Conservation (phyloP, 2,329 filamentous ascomycete species). For the Aspergillus thermomutatus region DNA sequence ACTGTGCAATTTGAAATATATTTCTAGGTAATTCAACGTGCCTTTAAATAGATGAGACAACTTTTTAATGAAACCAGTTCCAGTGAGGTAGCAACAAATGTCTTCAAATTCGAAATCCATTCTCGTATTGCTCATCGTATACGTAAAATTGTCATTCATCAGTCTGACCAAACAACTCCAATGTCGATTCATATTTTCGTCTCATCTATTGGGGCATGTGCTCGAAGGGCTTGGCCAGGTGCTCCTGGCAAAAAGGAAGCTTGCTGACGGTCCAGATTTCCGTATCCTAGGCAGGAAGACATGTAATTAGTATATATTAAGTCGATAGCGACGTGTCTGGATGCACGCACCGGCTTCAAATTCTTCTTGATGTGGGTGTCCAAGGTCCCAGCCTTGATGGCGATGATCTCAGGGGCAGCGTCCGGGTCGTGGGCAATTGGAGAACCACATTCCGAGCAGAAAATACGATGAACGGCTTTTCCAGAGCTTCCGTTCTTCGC, state of each 20-base stretch:
- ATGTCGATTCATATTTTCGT: background rate
- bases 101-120: background rate
- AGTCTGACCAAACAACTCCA: background rate
- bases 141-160: background rate
- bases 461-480: conserved; percentile 63
- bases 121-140: conserved; percentile 6
- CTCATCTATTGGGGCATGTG: conserved; percentile 57
- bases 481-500: conserved; percentile 59
- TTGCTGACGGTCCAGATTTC: conserved; percentile 69
- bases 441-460: conserved; percentile 67
- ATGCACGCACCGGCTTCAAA: conserved; percentile 53
- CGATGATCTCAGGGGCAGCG: conserved; percentile 67
- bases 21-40: background rate
- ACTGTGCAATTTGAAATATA: background rate
- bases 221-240: conserved; percentile 60
- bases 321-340: background rate
- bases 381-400: conserved; percentile 64
- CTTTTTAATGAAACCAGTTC: no score
- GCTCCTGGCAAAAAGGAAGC: conserved; percentile 67
- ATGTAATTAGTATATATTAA: background rate
- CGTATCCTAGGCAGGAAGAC: conserved; percentile 41
- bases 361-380: conserved; percentile 64
- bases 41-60: background rate
- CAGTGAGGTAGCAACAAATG: conserved; percentile 4
- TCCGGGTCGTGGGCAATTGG: conserved; percentile 69